Conservation (phyloP, 2,329 filamentous ascomycete genomes). For the Bipolaris cookei region DNA sequence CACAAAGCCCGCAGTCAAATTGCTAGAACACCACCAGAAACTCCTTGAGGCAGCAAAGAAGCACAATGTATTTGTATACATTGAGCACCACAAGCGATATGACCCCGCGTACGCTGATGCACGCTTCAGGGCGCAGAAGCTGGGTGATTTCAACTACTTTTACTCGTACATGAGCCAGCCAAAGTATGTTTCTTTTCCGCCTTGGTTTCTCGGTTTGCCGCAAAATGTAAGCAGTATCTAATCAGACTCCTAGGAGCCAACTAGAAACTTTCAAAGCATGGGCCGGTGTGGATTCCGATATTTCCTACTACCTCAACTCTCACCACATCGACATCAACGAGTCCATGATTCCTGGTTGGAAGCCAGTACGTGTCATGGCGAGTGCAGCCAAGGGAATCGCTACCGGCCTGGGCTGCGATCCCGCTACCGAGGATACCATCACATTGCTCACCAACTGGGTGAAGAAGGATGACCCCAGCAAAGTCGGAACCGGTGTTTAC, state of each 20-base stretch:
- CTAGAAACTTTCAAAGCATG: constrained; percentile 94
- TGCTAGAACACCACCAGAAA: constrained; percentile 76
- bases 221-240: constrained; percentile 49
- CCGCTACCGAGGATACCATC: constrained; percentile 90
- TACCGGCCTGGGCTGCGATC: constrained; percentile 76
- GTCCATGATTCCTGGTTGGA: constrained; percentile 84
- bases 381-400: constrained; percentile 81
- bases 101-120: constrained; percentile 93
- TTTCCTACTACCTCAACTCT: constrained; percentile 94
- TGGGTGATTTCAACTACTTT: constrained; percentile 98
- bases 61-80: constrained; percentile 83
- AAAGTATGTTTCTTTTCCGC: constrained; percentile 53
- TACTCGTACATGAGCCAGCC: constrained; percentile 93
- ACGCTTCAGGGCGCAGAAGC: constrained; percentile 71
- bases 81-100: constrained; percentile 97
- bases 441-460: constrained; percentile 88
- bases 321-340: constrained; percentile 94
- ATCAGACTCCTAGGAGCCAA: constrained; percentile 86
- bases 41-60: constrained; percentile 75
- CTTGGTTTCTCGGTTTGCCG: not conserved
- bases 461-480: constrained; percentile 70
- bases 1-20: constrained; percentile 92
- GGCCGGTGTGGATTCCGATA: constrained; percentile 91
- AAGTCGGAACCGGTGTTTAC: constrained; percentile 85
- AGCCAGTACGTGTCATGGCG: constrained; percentile 79